Conservation (phyloP, 1,139 yeast genomes). For the Yamadazyma aaseri region DNA sequence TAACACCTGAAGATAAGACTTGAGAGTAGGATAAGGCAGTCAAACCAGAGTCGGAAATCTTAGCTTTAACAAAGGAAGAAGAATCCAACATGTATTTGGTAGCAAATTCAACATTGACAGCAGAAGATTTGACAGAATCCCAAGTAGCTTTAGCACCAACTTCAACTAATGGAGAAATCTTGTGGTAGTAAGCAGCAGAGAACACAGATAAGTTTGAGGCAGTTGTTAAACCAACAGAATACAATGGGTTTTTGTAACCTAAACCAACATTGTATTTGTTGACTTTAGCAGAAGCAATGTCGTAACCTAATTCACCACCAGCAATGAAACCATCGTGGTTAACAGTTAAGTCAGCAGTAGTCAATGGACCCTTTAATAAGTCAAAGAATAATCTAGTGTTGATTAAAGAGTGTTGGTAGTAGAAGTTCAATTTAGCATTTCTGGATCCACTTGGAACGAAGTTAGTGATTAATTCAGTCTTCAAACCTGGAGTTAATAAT, state of each 20-base stretch:
- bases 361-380: conserved; percentile 91
- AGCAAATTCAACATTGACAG: conserved; percentile 85
- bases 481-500: conserved; percentile 92
- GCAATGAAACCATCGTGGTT: conserved; percentile 97
- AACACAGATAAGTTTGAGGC: conserved; percentile 86
- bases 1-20: conserved; percentile 94
- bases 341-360: conserved; percentile 91
- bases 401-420: conserved; percentile 90
- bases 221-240: conserved; percentile 86
- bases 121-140: conserved; percentile 76
- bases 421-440: conserved; percentile 87
- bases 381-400: conserved; percentile 95
- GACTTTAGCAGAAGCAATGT: conserved; percentile 87
- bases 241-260: conserved; percentile 88
- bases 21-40: conserved; percentile 95
- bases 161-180: conserved; percentile 85
- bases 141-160: conserved; percentile 98
- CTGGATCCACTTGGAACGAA: conserved; percentile 86
- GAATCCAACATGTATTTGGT: conserved; percentile 90
- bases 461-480: conserved; percentile 87
- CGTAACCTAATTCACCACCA: conserved; percentile 97
- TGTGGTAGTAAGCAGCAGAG: conserved; percentile 97
- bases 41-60: conserved; percentile 95
- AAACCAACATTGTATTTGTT: conserved; percentile 93
- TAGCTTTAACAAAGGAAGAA: conserved; percentile 90